Evolutionary conservation across 1,284 basidiomycete species (phyloP), one percentile per base, ranked within the genome.

Genomic region (Hemileccinum hortonii): DNA sequence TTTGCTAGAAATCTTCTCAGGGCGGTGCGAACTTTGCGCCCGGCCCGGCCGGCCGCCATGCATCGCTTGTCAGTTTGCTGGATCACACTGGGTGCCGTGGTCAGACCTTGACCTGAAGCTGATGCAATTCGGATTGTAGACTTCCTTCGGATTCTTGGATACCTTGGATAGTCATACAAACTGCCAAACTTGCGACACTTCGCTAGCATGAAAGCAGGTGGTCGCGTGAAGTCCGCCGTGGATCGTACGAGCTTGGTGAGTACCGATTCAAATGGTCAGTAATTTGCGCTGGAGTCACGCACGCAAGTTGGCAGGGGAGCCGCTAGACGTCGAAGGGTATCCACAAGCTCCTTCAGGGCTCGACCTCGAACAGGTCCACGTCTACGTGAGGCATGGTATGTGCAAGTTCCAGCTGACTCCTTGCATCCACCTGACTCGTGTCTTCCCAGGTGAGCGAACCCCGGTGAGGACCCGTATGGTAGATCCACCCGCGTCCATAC

Each of bases 341-440:
- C 80, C 83, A 3, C 64, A 75, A 36, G 78, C 83, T 0, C 87
- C 86, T 8, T 53, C 69, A 2, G 77, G 73, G 26, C 73, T 90
- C 14, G 59, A 75, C 58, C 72, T 90, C 33, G 76, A 86, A 66
- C 87, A 90, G 64, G 85, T 90, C 6, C 85, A 90, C 63, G 68
- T 90, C 32, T 90, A 82, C 60, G 79, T 88, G 10, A 75, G 88
- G 37, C 88, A 90, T 67, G 87, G 87, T 88, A 54, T 53, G 84
- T 69, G 42, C 36, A 26, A 18, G 4, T 21, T 18, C 26, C 33
- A 26, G 10, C 19, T 30, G 16, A 14, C 22, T 37, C 32, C n/a
- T 43, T 39, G 0, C 38, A 19, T 36, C 41, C 18, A 22, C 11
- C 18, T 22, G 8, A 46, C 44, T 26, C n/a, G 22, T 41, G n/a